phyloP scores from a whole-genome alignment of 2,329 filamentous ascomycete genomes.

The Alternaria longipes region DNA sequence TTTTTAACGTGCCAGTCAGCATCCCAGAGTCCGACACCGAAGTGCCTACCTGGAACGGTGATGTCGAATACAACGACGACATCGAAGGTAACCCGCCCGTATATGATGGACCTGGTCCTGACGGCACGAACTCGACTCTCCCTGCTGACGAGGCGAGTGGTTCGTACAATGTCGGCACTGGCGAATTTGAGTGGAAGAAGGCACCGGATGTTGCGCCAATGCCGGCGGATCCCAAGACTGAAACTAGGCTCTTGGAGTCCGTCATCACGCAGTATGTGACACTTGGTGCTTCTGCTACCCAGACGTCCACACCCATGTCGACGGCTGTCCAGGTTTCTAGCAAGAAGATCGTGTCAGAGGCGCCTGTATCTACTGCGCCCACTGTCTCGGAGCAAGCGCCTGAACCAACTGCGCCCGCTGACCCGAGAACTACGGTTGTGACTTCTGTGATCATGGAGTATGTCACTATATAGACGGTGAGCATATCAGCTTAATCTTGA shows the following conservation, averaged over 20 bases:
- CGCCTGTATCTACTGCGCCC: not conserved
- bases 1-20: slow-evolving; percentile 35
- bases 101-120: slow-evolving; percentile 28
- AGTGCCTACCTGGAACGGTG: slow-evolving; percentile 37
- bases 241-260: slow-evolving; percentile 8
- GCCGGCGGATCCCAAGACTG: not conserved
- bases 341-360: not conserved
- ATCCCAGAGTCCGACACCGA: slow-evolving; percentile 37
- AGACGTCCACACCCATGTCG: not conserved
- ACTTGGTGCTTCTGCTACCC: slow-evolving; percentile 1
- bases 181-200: slow-evolving; percentile 29
- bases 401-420: slow-evolving; percentile 11
- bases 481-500: not conserved
- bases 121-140: slow-evolving; percentile 26
- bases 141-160: slow-evolving; percentile 21
- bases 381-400: not conserved
- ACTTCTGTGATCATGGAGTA: slow-evolving; percentile 30
- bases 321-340: not conserved
- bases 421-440: slow-evolving; percentile 21
- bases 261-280: slow-evolving; percentile 20
- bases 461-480: slow-evolving; percentile 15
- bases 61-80: slow-evolving; percentile 33
- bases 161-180: slow-evolving; percentile 18
- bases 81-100: slow-evolving; percentile 40
- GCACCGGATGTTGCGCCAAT: slow-evolving; percentile 12